Evolutionary conservation across 2,329 filamentous ascomycete genomes (phyloP).

Genomic region (Diplodia intermedia): DNA sequence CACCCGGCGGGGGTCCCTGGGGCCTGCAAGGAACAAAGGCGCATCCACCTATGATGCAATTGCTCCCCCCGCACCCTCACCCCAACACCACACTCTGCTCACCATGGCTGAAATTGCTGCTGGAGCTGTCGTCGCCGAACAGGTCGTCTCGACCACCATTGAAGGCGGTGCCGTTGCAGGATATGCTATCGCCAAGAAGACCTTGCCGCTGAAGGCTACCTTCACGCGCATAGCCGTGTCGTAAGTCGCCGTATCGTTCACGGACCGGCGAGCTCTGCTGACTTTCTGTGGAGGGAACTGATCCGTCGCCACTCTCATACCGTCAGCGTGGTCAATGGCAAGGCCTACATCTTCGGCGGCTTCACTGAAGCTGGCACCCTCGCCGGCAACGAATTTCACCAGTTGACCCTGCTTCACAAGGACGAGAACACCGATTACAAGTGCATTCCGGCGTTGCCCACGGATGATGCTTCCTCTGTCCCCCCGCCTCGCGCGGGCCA

Average conservation of each 20-base stretch:
- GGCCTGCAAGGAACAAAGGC: conserved; percentile 22
- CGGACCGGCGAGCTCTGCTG: conserved; percentile 31
- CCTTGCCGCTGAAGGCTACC: conserved; percentile 52
- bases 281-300: conserved; percentile 39
- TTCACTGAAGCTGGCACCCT: conserved; percentile 45
- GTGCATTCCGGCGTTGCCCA: conserved; percentile 51
- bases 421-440: conserved; percentile 49
- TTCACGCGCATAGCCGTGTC: conserved; percentile 52
- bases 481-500: conserved; percentile 49
- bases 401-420: conserved; percentile 44
- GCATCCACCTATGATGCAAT: conserved; percentile 22
- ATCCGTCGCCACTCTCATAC: conserved; percentile 49
- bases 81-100: conserved; percentile 16
- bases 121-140: conserved; percentile 49
- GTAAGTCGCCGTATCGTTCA: conserved; percentile 43
- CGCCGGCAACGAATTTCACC: conserved; percentile 53
- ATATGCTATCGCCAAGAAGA: conserved; percentile 52
- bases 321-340: conserved; percentile 50
- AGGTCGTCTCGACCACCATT: conserved; percentile 49
- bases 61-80: neutral
- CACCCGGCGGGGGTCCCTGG: conserved; percentile 17
- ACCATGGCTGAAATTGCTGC: conserved; percentile 52
- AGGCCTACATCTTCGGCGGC: conserved; percentile 56
- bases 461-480: conserved; percentile 41
- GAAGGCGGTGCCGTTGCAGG: conserved; percentile 50